Evolutionary conservation across 306 rosid genomes (phyloP).

Genomic region (Clitoria ternatea): DNA sequence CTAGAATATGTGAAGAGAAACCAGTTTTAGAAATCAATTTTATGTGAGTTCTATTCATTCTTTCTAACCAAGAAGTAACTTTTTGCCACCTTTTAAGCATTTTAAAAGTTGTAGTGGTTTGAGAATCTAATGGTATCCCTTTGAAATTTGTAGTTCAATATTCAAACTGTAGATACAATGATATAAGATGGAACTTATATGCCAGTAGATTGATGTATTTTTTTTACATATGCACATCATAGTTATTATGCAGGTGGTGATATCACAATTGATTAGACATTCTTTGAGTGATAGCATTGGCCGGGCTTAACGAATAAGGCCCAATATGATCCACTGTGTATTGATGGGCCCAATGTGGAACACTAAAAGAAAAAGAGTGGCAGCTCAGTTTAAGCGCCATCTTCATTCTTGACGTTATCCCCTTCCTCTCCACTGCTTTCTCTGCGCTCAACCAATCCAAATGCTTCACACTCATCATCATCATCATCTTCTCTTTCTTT

Average conservation of each 20-base stretch:
- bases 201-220: neutral
- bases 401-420: conserved; percentile 18
- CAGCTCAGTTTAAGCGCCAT: conserved; percentile 24
- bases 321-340: neutral
- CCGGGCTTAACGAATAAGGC: neutral
- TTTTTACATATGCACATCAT: neutral
- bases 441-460: conserved; percentile 29
- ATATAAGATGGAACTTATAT: neutral
- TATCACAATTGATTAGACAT: neutral
- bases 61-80: conserved; percentile 9
- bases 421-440: neutral
- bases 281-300: neutral
- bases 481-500: neutral
- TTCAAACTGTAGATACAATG: too few relatives aligned
- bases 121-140: neutral
- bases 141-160: neutral
- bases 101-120: neutral
- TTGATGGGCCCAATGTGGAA: neutral
- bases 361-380: neutral
- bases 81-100: conserved; percentile 14
- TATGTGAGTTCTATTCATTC: conserved; percentile 54
- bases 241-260: neutral
- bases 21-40: conserved; percentile 89
- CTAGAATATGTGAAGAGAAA: conserved; percentile 69
- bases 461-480: conserved; percentile 26